Base-by-base conservation (phyloP, 108 stramenopile genomes). In the Fragilariopsis cylindrus region DNA sequence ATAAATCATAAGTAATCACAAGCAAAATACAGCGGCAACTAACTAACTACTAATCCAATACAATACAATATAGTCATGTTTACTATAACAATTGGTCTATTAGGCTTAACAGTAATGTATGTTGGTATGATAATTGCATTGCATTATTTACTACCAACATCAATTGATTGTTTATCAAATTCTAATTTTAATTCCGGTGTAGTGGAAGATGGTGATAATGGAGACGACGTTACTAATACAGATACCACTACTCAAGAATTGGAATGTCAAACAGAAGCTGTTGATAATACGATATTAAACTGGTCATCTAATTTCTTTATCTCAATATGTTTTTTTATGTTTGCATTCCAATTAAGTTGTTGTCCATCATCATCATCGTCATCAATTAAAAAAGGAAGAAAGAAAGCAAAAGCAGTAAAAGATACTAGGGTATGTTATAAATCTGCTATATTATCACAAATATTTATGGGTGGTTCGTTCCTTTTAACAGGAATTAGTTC, bases 251-350 rank as follows among this genome's bases (percentile, higher is more conserved):
- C 12, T n/a, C 57, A 57, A 43, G 53, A 56, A 13, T 9, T 13
- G 16, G 56, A 58, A 8, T 77, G 76, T 60, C 48, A 65, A 9
- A 19, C 43, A 15, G 76, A 77, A 63, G 76, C 62, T 0, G 76
- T 77, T 11, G 76, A 77, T 47, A 70, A 77, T 58, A 58, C 69
- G 1, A 57, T 77, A 9, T 48, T 71, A 39, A 70, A 42, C 0
- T 77, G 76, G 76, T 48, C 52, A 30, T 50, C 60, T 8, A 63
- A 77, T 41, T 77, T 77, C n/a, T 70, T 77, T 1, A 49, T 77
- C 2, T 58, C 69, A 12, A 15, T 62, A 6, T 46, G 47, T 15
- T 40, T 43, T n/a, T 71, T 77, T 56, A 8, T 15, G 0, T 71
- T 70, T 41, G 76, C 66, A 8, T 44, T 70, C 15, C 76, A 77